Evolutionary conservation across 768 basidiomycete genomes (phyloP).

Genomic region (Cubamyces lactineus): DNA sequence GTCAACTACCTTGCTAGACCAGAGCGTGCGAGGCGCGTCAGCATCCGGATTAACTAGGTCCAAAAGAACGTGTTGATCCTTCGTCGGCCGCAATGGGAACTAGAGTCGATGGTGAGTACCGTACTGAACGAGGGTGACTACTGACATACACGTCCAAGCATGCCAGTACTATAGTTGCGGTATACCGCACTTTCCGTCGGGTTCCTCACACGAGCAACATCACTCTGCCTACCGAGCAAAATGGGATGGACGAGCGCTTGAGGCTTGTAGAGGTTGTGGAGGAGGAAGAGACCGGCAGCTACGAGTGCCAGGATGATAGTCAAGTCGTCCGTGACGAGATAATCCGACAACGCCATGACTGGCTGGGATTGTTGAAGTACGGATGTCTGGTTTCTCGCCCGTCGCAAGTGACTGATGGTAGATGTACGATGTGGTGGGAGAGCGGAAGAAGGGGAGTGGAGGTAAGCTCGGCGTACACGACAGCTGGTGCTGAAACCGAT

Average conservation of each 20-base stretch:
- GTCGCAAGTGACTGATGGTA: neutral
- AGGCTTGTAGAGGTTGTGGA: slow-evolving; percentile 79
- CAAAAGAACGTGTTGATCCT: slow-evolving; percentile 66
- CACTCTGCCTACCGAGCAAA: slow-evolving; percentile 88
- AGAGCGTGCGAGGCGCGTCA: slow-evolving; percentile 72
- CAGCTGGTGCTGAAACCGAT: neutral
- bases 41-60: slow-evolving; percentile 71
- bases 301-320: slow-evolving; percentile 78
- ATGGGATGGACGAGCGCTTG: slow-evolving; percentile 93
- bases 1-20: slow-evolving; percentile 68
- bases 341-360: slow-evolving; percentile 51
- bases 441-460: neutral
- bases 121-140: slow-evolving; percentile 6
- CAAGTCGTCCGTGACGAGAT: slow-evolving; percentile 75
- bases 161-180: slow-evolving; percentile 86
- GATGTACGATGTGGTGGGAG: neutral
- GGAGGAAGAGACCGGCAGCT: slow-evolving; percentile 73
- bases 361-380: neutral
- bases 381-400: neutral
- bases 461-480: too few species aligned
- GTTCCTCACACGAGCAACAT: slow-evolving; percentile 80
- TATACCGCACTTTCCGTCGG: slow-evolving; percentile 85
- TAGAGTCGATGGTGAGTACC: slow-evolving; percentile 33
- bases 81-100: slow-evolving; percentile 75
- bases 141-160: slow-evolving; percentile 72